Evolutionary conservation across 2,329 filamentous ascomycete genomes (phyloP).

Genomic region (Ceratocystis cubensis): DNA sequence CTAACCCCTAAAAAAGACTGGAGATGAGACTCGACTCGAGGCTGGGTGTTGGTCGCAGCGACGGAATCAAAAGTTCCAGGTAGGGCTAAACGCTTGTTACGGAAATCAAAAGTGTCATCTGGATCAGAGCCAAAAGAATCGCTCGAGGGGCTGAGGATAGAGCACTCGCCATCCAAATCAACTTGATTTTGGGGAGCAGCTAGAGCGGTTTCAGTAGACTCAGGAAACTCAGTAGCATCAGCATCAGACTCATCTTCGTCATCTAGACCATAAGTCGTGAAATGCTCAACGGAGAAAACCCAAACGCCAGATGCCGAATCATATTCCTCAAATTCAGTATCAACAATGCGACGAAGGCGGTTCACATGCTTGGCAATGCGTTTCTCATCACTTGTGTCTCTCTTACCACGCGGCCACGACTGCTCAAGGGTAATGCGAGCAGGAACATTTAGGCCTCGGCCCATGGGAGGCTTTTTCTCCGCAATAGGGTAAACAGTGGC

Average conservation of each 20-base stretch:
- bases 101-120: slow-evolving; percentile 48
- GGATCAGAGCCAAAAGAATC: slow-evolving; percentile 24
- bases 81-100: slow-evolving; percentile 38
- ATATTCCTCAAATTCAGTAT: slow-evolving; percentile 75
- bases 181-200: not conserved
- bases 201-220: not conserved
- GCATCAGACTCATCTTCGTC: slow-evolving; percentile 56
- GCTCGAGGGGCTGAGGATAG: slow-evolving; percentile 16
- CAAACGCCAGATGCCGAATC: slow-evolving; percentile 69
- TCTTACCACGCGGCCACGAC: slow-evolving; percentile 70
- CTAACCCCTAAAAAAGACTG: slow-evolving; percentile 88
- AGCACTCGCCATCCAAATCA: slow-evolving; percentile 29
- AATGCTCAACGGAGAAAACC: slow-evolving; percentile 90
- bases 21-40: slow-evolving; percentile 25
- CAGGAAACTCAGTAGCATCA: not conserved
- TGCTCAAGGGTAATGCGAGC: slow-evolving; percentile 80
- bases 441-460: slow-evolving; percentile 84
- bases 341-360: slow-evolving; percentile 62
- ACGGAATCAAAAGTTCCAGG: slow-evolving; percentile 67
- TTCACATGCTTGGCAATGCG: slow-evolving; percentile 71
- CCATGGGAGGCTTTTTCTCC: slow-evolving; percentile 66
- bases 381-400: slow-evolving; percentile 42
- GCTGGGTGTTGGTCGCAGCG: slow-evolving; percentile 39
- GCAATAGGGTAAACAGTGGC: slow-evolving; percentile 77
- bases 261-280: slow-evolving; percentile 85